Evolutionary conservation across 2,329 filamentous ascomycete species (phyloP), one percentile per base, ranked within the genome.

Genomic region (Cucurbitaria berberidis): DNA sequence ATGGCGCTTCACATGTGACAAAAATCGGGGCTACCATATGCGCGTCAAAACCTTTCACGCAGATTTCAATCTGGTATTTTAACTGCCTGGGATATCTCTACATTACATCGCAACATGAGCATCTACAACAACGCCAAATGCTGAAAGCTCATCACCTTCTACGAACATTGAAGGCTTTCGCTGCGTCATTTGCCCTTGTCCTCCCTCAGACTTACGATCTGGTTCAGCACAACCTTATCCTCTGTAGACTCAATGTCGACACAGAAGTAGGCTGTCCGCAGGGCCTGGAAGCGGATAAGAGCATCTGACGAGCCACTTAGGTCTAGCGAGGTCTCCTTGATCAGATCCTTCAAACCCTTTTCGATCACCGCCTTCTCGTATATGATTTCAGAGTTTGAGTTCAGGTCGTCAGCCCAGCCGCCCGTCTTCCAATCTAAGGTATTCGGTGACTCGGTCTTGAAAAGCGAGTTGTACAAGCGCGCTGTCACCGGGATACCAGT

Each of bases 201-300:
- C 76, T 96, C 93, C 80, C 96, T 96, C 69, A 97, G 76, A 42
- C 89, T 90, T 19, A 98, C 93, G 68, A 98, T 97, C 45, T 91
- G 84, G 78, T 98, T 98, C 26, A 98, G 78, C 42, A 98, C 85
- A 60, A 96, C 81, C 74, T 88, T 90, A n/a, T 91, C 89, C 35
- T 73, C 74, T 0, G 70, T 76, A 0, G 86, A 90, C 66, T 96
- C 91, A 2, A 70, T 63, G 72, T 97, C 93, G 74, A 96, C 81
- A 80, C 86, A 86, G 77, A 95, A 95, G 73, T 96, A 96, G 9
- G 89, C 93, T 39, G 93, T 89, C 22, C 93, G 84, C 82, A 96
- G 87, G 2, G 87, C 93, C 81, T 98, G 93, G 82, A 98, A 98
- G 42, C 93, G 83, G 6, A 97, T 88, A 48, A 76, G 62, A n/a